These are phyloP conservation scores for Codiaeum variegatum DNA, from an alignment of 441 rosid species.

Conservation along the genomic window DNA sequence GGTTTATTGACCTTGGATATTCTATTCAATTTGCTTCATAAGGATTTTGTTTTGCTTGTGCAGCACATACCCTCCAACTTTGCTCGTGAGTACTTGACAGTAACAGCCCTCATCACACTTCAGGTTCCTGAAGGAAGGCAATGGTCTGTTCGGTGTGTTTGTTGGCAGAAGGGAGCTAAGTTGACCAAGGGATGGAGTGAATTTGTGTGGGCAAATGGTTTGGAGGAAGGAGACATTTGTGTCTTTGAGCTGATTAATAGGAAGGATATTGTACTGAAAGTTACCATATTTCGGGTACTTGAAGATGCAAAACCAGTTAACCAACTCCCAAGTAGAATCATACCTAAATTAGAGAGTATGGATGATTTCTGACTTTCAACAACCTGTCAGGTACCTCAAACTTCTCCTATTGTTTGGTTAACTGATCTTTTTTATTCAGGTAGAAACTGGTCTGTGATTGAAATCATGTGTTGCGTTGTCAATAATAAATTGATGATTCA, in stretches of 20 bases:
- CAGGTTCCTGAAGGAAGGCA: constrained; percentile 31
- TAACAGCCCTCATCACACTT: constrained; percentile 30
- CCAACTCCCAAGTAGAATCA: neutral
- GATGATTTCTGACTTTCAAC: neutral
- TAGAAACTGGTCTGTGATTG: neutral
- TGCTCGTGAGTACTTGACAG: constrained; percentile 28
- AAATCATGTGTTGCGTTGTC: neutral
- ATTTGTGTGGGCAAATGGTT: constrained; percentile 34
- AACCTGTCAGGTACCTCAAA: constrained; percentile 8
- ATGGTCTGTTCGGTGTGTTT: constrained; percentile 35
- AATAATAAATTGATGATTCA: neutral
- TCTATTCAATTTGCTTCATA: neutral
- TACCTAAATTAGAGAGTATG: neutral
- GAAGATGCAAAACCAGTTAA: constrained; percentile 15
- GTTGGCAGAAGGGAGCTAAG: constrained; percentile 16
- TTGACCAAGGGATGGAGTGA: constrained; percentile 43
- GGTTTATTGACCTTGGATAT: neutral
- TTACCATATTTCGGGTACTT: constrained; percentile 37
- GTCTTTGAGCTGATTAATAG: constrained; percentile 37
- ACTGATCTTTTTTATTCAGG: neutral
- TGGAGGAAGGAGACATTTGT: constrained; percentile 46
- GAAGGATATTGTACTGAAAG: constrained; percentile 34
- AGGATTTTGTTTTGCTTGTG: constrained; percentile 13
- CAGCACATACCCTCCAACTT: constrained; percentile 42
- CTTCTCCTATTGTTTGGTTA: neutral